Base-by-base conservation (phyloP, 2,329 filamentous ascomycete genomes). In the Ceratocystis colombiana region DNA sequence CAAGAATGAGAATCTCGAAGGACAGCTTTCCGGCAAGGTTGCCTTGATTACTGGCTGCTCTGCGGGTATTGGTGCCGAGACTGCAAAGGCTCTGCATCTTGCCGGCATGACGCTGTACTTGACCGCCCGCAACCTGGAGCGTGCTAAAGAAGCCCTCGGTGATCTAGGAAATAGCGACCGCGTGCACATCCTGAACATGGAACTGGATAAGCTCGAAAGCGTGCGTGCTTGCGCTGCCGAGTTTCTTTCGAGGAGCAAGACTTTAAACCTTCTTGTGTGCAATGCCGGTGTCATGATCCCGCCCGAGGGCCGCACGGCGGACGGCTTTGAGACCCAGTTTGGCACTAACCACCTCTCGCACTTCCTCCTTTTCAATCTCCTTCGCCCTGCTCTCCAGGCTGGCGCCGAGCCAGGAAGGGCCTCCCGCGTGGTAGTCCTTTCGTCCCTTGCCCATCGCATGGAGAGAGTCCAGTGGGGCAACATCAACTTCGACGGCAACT, bases 341-440 rank as follows among this genome's bases (percentile, higher is more conserved):
- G 77, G 74, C 0, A 75, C 75, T 1, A 80, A 79, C 63, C 76
- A 81, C 64, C 63, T 81, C 5, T 76, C 75, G 0, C 79, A 79
- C 69, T 81, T 77, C 62, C 72, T 81, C 1, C 73, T 82, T 45
- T 76, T 77, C 15, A 78, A 78, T 68, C 71, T 79, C 22, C 71
- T 81, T 28, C 59, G 74, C 0, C 71, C 72, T 0, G 68, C 73
- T 2, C 68, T 74, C 10, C 64, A 67, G 2, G 69, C 72, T 1
- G 64, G 69, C 17, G 15, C 55, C 6, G 3, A 15, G 28, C 7
- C 53, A 0, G 22, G 6, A 10, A 46, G 41, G 17, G 37, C 33
- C 1, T 53, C 59, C 12, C 72, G 79, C 0, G 71, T 81, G 7
- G 73, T 81, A 45, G 79, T 75, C 66, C 73, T 81, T 5, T 74